Base-by-base conservation (phyloP, 2,329 filamentous ascomycete species). In the Cryphonectria nitschkei region DNA sequence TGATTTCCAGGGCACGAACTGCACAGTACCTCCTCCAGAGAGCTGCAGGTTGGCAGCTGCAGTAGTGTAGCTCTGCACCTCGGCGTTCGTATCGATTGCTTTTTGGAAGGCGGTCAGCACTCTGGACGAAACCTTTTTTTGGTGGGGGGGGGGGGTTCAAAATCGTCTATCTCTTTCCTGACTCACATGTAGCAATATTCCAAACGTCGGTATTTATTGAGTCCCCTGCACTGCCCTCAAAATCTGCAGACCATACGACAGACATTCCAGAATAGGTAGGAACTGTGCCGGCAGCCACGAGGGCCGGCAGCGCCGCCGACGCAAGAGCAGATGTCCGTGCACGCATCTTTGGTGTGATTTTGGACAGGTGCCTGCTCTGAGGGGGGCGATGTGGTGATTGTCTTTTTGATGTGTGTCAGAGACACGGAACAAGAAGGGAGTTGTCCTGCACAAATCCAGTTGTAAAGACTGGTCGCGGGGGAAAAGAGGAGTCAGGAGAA, bases 41-140 rank as follows among this genome's bases (percentile, higher is more conserved):
- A 85, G 78, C 71, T 87, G 85, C 19, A 88, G 71, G 77, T 88
- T 89, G 32, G 74, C 72, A 73, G 78, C 82, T 68, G 80, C 82
- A 32, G 77, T 77, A 2, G 83, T 82, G 79, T 88, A 89, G 3
- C 79, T 80, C 76, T 89, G 80, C 22, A 84, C 74, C 75, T 89
- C 86, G 74, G 84, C 81, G 81, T 89, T 89, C 76, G 81, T 82
- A 74, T 81, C 78, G 67, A 84, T 78, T 67, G 82, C 80, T 60
- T 75, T 73, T 75, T 73, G 58, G 8, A 0, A 54, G 34, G 37
- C 52, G 19, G 56, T 68, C 58, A 64, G 60, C 32, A 54, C n/a
- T 9, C 29, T 56, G 34, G 32, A 26, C 34, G 58, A 65, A 32
- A 46, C 52, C 34, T 50, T 9, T 50, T 22, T n/a, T 50, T 8